A percentile compares a stretch with the other conserved stretches of the same genome.
phyloP scores from a whole-genome alignment of 75 land plant genomes.

The Picea glauca region DNA sequence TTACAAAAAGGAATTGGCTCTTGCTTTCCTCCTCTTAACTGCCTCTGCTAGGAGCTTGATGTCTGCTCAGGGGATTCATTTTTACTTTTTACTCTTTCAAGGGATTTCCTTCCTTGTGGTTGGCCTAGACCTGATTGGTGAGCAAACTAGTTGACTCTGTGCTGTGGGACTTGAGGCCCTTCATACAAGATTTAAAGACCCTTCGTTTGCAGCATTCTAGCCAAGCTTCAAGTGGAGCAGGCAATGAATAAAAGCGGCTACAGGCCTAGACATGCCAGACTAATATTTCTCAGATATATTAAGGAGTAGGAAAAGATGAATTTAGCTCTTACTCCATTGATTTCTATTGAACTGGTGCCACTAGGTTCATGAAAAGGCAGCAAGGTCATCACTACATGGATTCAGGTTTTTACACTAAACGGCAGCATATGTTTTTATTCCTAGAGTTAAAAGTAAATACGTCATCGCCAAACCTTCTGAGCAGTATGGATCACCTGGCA shows the following conservation, averaged over 20 bases:
- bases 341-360: not conserved
- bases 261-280: not conserved
- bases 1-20: conserved; percentile 69
- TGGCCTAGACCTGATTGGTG: conserved; percentile 64
- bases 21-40: conserved; percentile 73
- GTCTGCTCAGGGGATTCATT: conserved; percentile 84
- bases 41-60: conserved; percentile 76
- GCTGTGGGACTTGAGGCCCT: not conserved
- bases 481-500: not conserved
- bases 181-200: not conserved
- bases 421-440: not conserved
- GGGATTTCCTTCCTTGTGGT: conserved; percentile 72
- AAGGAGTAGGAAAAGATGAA: not conserved
- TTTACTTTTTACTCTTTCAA: conserved; percentile 89
- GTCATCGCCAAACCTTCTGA: not conserved
- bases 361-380: not conserved
- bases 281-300: not conserved
- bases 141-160: conserved; percentile 37
- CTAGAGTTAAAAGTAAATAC: not conserved
- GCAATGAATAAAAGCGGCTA: not conserved
- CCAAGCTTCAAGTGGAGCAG: not conserved
- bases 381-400: not conserved
- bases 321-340: not conserved
- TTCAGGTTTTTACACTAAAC: not conserved
- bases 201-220: not conserved